Conservation (phyloP, 169 alveolate genomes). For the Plasmodium coatneyi region DNA sequence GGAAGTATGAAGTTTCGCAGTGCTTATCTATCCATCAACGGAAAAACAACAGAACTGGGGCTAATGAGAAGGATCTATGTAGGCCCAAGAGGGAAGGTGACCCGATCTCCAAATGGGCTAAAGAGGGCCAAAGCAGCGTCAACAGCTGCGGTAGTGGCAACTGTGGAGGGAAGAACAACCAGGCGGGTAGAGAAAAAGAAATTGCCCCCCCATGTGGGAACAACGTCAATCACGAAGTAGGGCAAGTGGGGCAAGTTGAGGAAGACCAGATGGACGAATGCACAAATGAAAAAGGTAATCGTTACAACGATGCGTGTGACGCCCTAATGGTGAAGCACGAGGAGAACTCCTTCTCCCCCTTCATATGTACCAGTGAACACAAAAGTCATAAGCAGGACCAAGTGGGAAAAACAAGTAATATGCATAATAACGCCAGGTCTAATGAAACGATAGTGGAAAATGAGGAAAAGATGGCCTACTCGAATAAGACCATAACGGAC, state of each 20-base stretch:
- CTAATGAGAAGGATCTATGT: neutral
- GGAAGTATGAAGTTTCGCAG: neutral
- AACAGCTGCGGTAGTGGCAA: neutral
- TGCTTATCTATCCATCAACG: neutral
- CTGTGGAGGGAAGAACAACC: neutral
- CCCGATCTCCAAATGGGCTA: neutral
- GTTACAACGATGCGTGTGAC: neutral
- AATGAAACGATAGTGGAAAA: slow-evolving; percentile 16
- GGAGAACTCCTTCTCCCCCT: neutral
- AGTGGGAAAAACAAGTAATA: neutral
- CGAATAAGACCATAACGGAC: slow-evolving; percentile 26
- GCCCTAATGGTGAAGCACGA: neutral
- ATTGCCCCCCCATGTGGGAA: neutral
- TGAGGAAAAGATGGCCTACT: slow-evolving; percentile 14
- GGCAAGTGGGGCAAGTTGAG: neutral
- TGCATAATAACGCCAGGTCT: neutral
- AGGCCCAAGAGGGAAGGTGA: neutral
- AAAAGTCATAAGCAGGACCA: neutral
- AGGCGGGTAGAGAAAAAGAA: neutral
- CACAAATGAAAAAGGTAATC: neutral
- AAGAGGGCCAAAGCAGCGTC: neutral
- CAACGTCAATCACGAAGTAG: neutral
- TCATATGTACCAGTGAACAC: neutral
- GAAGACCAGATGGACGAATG: neutral
- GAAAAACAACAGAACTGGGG: neutral